phyloP scores from a whole-genome alignment of 2,329 filamentous ascomycete genomes.

The Metarhizium brunneum region DNA sequence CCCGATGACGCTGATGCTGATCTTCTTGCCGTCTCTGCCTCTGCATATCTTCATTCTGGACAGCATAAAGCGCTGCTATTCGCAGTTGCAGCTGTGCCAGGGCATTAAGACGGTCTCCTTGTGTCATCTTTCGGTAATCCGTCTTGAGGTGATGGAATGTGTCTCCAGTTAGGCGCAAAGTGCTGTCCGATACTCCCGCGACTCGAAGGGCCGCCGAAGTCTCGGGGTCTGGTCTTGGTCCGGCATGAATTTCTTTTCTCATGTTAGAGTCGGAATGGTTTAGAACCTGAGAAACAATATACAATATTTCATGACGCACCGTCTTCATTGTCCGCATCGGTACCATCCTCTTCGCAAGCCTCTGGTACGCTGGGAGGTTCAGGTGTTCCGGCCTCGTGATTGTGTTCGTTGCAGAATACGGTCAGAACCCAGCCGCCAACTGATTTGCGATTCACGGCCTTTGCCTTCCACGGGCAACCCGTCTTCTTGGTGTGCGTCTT shows the following conservation, averaged over 20 bases:
- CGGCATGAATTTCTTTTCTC: slow-evolving; percentile 1
- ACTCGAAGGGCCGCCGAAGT: slow-evolving; percentile 28
- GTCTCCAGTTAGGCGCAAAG: slow-evolving; percentile 31
- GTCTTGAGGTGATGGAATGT: slow-evolving; percentile 33
- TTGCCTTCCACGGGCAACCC: slow-evolving; percentile 36
- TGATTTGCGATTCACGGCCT: slow-evolving; percentile 33
- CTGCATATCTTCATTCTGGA: slow-evolving; percentile 35
- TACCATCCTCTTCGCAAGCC: neutral
- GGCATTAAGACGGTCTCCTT: slow-evolving; percentile 27
- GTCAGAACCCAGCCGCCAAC: slow-evolving; percentile 36
- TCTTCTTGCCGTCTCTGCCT: slow-evolving; percentile 28
- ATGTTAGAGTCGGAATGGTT: neutral
- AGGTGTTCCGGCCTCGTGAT: slow-evolving; percentile 34
- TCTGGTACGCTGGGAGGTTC: slow-evolving; percentile 15
- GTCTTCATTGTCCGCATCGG: slow-evolving; percentile 7
- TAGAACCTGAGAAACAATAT: neutral
- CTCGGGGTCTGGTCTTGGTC: slow-evolving; percentile 24
- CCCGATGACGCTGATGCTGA: slow-evolving; percentile 27
- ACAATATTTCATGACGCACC: neutral
- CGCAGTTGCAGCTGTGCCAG: slow-evolving; percentile 32
- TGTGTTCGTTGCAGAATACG: slow-evolving; percentile 33
- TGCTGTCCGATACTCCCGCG: slow-evolving; percentile 28
- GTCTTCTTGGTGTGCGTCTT: slow-evolving; percentile 38
- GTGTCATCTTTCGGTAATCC: slow-evolving; percentile 33
- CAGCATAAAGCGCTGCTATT: slow-evolving; percentile 33